Evolutionary conservation across 768 basidiomycete species (phyloP).

Genomic region (Psilocybe cubensis): DNA sequence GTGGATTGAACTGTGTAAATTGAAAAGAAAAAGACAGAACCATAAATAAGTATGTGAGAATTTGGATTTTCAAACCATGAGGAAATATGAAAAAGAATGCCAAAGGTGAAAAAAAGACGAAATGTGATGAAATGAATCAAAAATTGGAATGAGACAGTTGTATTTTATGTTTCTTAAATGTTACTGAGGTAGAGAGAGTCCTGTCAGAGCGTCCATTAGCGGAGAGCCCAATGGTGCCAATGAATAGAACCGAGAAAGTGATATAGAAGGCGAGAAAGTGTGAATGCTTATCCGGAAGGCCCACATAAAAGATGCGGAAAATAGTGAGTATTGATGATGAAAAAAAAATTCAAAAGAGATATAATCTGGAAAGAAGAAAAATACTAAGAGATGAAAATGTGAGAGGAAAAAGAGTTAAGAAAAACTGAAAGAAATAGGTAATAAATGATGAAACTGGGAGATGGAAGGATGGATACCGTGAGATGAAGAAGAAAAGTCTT

Average conservation of each 20-base stretch:
- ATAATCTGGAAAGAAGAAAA: neutral
- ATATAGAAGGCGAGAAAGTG: neutral
- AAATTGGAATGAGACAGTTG: neutral
- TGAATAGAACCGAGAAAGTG: neutral
- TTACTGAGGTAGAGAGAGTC: neutral
- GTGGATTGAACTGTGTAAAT: conserved; percentile 2
- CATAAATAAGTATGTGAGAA: neutral
- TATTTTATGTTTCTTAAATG: neutral
- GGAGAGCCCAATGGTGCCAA: neutral
- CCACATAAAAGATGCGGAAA: neutral
- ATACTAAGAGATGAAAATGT: neutral
- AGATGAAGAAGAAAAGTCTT: conserved; percentile 13
- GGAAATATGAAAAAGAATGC: neutral
- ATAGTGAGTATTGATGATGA: neutral
- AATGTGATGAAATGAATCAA: neutral
- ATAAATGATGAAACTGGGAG: conserved; percentile 14
- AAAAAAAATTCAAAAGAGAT: neutral
- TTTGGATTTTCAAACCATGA: neutral
- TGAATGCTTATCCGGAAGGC: neutral
- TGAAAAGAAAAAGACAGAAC: neutral
- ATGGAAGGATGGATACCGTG: conserved; percentile 16
- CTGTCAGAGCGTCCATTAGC: neutral
- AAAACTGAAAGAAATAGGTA: conserved; percentile 9
- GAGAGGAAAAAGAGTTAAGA: neutral
- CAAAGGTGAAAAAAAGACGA: neutral